Base-by-base conservation (phyloP, 2,329 filamentous ascomycete species). In the Pseudopithomyces maydicus region DNA sequence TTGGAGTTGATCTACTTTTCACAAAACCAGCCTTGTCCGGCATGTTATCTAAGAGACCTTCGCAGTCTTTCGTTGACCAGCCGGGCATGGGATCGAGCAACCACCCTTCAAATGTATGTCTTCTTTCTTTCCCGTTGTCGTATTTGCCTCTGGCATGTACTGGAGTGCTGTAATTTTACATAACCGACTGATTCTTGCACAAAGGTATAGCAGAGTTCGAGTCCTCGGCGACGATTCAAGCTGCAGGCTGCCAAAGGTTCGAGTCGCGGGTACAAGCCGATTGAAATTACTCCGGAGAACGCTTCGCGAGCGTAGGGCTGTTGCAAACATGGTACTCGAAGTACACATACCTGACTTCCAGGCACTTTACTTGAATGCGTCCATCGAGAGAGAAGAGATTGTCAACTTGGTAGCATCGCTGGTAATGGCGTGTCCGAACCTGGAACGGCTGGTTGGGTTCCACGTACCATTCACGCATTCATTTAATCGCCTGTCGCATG, bases 391-490 rank as follows among this genome's bases (percentile, higher is more conserved):
- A 65, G 77, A 82, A 64, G 80, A 82, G 47, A 81, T 84, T 51
- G 74, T 81, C 42, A 80, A 84, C 55, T 57, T 82, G 17, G 70
- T 86, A 17, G 82, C 83, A 6, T 85, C 84, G 1, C 74, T 87
- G 36, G 81, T 87, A 32, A 84, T 85, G 80, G 79, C 80, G 2
- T 87, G 84, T 63, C 83, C 84, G 7, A 84, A 83, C 57, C 70
- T 87, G 20, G 83, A 87, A 69, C 78, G 79, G 23, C 70, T 87
- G 7, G 67, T 80, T 32, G 85, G 84, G 6, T 81, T 85, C 54
- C 78, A 80, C 47, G 73, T 82, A n/a, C 77, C 81, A 2, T 84
- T 82, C 62, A 76, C 78, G 38, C 81, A 84, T 55, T 75, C 81
- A 33, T 85, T 83, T 58, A 82, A 85, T 64, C 80, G 83, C 19